Conservation (phyloP, 768 basidiomycete genomes). For the Boletus bicolor region DNA sequence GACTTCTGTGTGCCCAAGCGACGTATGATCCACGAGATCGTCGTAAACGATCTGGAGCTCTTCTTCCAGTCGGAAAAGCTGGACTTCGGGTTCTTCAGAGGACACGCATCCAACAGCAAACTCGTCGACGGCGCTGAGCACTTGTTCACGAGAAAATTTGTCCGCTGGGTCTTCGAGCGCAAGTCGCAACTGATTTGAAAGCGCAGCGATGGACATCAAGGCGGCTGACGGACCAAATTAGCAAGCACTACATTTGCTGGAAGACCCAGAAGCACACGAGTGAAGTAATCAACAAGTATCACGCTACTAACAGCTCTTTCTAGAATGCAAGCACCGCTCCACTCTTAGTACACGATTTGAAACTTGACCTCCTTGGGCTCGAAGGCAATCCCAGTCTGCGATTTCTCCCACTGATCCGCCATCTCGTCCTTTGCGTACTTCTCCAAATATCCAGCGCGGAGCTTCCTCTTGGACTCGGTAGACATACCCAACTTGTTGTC, state of each 20-base stretch:
- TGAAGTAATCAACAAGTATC: neutral
- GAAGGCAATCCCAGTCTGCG: slow-evolving; percentile 34
- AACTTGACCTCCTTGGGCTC: slow-evolving; percentile 29
- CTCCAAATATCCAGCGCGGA: slow-evolving; percentile 38
- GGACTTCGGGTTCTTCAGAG: slow-evolving; percentile 42
- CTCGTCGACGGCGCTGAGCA: slow-evolving; percentile 50
- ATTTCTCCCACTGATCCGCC: slow-evolving; percentile 39
- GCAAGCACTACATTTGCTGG: neutral
- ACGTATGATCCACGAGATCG: slow-evolving; percentile 62
- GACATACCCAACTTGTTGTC: slow-evolving; percentile 35
- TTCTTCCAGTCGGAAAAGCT: slow-evolving; percentile 55
- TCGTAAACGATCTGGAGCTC: slow-evolving; percentile 63
- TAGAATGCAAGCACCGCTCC: neutral
- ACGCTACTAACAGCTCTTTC: neutral
- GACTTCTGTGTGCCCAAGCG: slow-evolving; percentile 57
- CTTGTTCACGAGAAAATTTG: slow-evolving; percentile 45
- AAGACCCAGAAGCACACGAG: neutral
- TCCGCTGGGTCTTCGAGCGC: slow-evolving; percentile 55
- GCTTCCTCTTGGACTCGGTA: slow-evolving; percentile 33
- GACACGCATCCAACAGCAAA: slow-evolving; percentile 51
- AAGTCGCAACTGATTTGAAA: slow-evolving; percentile 53
- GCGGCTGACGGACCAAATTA: slow-evolving; percentile 6
- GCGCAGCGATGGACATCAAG: slow-evolving; percentile 36
- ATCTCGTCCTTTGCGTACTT: slow-evolving; percentile 35
- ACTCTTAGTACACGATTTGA: neutral